A percentile compares a stretch with the other conserved stretches of the same genome.
Conservation (phyloP, 352 stramenopile genomes). For the Phytophthora cactorum region DNA sequence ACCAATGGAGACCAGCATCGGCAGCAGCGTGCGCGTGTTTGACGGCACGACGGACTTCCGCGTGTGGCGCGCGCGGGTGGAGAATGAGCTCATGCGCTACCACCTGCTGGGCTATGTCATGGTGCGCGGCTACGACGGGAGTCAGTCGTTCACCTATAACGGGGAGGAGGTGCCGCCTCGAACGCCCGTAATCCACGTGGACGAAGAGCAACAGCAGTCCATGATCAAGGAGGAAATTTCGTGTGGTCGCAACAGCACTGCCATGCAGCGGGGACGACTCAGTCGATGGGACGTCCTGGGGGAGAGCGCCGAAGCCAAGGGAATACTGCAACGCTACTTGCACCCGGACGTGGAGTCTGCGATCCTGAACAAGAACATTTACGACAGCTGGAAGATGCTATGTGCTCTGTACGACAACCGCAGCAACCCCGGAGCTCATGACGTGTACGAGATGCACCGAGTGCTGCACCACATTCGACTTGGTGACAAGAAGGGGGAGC, state of each 20-base stretch:
- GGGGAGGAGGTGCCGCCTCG: constrained; percentile 48
- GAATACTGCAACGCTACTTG: constrained; percentile 53
- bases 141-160: constrained; percentile 51
- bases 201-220: constrained; percentile 24
- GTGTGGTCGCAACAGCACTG: constrained; percentile 4
- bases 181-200: constrained; percentile 27
- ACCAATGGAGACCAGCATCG: constrained; percentile 21
- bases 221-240: constrained; percentile 31
- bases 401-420: constrained; percentile 51
- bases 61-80: constrained; percentile 50
- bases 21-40: constrained; percentile 39
- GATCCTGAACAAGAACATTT: constrained; percentile 60
- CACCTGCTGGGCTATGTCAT: constrained; percentile 55
- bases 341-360: constrained; percentile 53
- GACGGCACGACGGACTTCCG: constrained; percentile 54
- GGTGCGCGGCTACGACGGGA: constrained; percentile 53
- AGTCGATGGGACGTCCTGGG: constrained; percentile 45
- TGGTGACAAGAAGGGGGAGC: constrained; percentile 51
- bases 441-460: constrained; percentile 53
- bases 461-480: constrained; percentile 51
- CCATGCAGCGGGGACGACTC: constrained; percentile 23
- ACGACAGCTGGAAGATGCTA: constrained; percentile 55
- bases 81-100: constrained; percentile 63
- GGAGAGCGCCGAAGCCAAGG: constrained; percentile 54
- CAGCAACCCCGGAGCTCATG: constrained; percentile 33